These are phyloP conservation scores for Vitrella brassicaformis DNA, from an alignment of 73 alveolate species.

Conservation along the genomic window DNA sequence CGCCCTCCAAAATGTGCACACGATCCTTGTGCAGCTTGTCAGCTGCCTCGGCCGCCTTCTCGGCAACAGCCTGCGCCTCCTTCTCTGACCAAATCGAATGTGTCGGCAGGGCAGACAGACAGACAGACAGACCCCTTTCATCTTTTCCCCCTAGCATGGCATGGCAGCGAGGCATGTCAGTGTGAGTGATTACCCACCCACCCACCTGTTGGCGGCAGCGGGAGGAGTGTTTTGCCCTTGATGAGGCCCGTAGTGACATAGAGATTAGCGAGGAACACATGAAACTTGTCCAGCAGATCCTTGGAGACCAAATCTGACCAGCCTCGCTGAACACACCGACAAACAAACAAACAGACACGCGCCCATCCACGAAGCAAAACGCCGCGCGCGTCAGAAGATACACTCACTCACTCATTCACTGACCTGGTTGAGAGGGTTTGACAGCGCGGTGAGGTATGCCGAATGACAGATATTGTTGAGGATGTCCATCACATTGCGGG, in stretches of 20 bases:
- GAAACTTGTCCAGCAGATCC: conserved; percentile 91
- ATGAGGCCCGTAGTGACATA: conserved; percentile 97
- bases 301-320: conserved; percentile 92
- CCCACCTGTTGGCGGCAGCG: conserved; percentile 37
- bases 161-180: too few relatives aligned
- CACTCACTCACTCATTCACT: background rate
- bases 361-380: too few relatives aligned
- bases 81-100: background rate
- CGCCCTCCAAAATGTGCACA: conserved; percentile 98
- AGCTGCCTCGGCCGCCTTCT: conserved; percentile 80
- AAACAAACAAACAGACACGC: background rate
- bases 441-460: conserved; percentile 68
- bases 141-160: background rate
- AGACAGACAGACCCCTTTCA: background rate
- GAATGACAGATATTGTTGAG: conserved; percentile 37
- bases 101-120: too few relatives aligned
- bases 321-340: conserved; percentile 35
- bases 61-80: conserved; percentile 71
- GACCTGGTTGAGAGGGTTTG: conserved; percentile 82
- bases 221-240: conserved; percentile 94
- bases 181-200: background rate
- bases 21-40: conserved; percentile 92
- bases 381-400: background rate
- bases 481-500: conserved; percentile 35
- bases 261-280: conserved; percentile 90